These are phyloP conservation scores for Aspergillus steynii DNA, from an alignment of 495 filamentous ascomycete species.

Conservation along the genomic window DNA sequence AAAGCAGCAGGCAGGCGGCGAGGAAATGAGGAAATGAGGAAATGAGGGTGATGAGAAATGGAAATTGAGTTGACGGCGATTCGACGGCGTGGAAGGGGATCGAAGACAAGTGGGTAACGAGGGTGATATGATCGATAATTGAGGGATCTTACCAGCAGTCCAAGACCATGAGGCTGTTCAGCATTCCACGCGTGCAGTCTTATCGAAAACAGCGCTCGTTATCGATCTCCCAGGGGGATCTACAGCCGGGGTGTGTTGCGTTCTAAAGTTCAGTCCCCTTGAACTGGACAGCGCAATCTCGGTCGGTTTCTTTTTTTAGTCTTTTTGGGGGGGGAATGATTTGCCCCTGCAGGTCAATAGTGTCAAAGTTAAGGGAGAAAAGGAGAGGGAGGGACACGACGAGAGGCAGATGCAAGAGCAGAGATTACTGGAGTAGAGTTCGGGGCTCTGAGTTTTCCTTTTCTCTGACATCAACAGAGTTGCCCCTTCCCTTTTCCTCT, in stretches of 20 bases:
- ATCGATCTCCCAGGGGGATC: slow-evolving; percentile 22
- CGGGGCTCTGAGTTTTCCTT: background rate
- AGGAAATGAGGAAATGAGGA: background rate
- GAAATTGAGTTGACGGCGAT: background rate
- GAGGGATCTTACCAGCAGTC: slow-evolving; percentile 5
- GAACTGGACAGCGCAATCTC: background rate
- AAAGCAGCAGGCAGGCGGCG: background rate
- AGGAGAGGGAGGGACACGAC: too few species aligned
- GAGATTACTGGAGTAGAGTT: too few species aligned
- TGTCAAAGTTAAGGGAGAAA: background rate
- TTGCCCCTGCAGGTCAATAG: slow-evolving; percentile 13
- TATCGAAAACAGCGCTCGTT: slow-evolving; percentile 22
- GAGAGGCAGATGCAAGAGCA: too few species aligned
- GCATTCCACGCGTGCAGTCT: slow-evolving; percentile 17
- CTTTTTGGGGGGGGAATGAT: slow-evolving; percentile 6
- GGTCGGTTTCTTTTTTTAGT: background rate
- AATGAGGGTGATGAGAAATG: too few species aligned
- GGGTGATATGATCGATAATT: slow-evolving; percentile 6
- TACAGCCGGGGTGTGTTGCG: too few species aligned
- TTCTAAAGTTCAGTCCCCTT: too few species aligned
- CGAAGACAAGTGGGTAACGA: slow-evolving; percentile 19
- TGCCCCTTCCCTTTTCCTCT: background rate
- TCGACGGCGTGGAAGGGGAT: background rate
- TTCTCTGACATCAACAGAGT: background rate
- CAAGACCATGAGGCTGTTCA: slow-evolving; percentile 8